Evolutionary conservation across 2,329 filamentous ascomycete genomes (phyloP), one percentile per base, ranked within the genome.

Genomic region (Pleoardoris graminearum): DNA sequence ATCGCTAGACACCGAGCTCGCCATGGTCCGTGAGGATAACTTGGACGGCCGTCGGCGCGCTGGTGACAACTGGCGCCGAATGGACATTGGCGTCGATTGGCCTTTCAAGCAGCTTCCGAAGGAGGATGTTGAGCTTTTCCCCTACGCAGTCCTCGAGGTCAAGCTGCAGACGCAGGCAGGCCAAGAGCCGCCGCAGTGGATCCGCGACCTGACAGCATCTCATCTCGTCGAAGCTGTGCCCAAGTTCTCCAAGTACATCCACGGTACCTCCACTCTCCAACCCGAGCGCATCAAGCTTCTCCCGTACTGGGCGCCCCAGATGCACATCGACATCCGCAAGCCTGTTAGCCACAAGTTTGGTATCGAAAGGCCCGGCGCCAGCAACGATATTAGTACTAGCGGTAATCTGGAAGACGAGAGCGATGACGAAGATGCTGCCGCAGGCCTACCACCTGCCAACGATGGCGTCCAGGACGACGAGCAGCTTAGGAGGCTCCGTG

Each of bases 201-300:
- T 99, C 63, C 87, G 91, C 19, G 91, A 97, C 69, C 82, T 99
- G 46, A 96, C 91, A 38, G 83, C 90, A 11, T 96, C 91, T 57
- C 94, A 99, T 76, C 82, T 99, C 14, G 94, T 99, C 2, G 94
- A 99, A 76, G 92, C 94, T n/a, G 92, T 99, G 2, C 94, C 94
- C 57, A 99, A 99, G 71, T 99, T 97, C 76, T 97, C 91, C 68
- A 99, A 99, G 77, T 99, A 97, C 73, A 97, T 99, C 53, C 94
- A 99, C 73, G 94, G 94, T 53, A 91, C 88, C 1, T 93, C 93
- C 8, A 89, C 85, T 10, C 77, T 99, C 39, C 95, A 97, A 73
- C 92, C 92, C 0, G 83, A 86, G 38, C 85, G 89, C 50, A 99
- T 99, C 74, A 80, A 97, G 42, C 81, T 99, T 11, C 80, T 99